Base-by-base conservation (phyloP, 2,329 filamentous ascomycete genomes). In the Parafenestella ontariensis region DNA sequence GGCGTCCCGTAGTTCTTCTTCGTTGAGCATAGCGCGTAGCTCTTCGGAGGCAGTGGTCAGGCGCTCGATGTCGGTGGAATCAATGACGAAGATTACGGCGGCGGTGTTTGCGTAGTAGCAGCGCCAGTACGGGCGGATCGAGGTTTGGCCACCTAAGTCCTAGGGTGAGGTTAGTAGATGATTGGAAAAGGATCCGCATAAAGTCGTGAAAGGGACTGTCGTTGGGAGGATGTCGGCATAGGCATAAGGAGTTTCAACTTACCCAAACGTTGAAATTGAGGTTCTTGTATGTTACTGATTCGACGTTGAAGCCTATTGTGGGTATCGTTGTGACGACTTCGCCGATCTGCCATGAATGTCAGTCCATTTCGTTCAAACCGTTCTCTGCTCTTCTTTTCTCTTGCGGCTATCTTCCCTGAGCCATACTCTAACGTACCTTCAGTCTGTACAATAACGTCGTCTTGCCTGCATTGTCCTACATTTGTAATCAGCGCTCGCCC, bases 31-130 rank as follows among this genome's bases (percentile, higher is more conserved):
- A 15, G 93, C 91, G 52, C 89, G 86, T 51, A 99, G 81, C 79
- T 99, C 95, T 74, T 98, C 95, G 2, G 92, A 88, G 3, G 95
- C 95, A 18, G 93, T 99, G 63, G 92, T 88, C 63, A 99, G 81
- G 61, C 95, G 90, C 72, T 98, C 94, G 72, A 98, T 96, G 83
- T 99, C 95, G 66, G 95, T 99, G 37, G 90, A 95, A 77, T 99
- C 95, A 73, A 99, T 94, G 58, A 99, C 95, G 81, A 99, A 99
- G 71, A 99, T 94, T 64, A 99, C 95, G 17, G 95, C 95, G 26
- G 95, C 94, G 0, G 95, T 99, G 81, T 99, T 98, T 74, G 93
- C 92, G 75, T 98, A 99, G 84, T 99, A 99, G 81, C 95, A 99
- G 76, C 95, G 87, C 95, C 95, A 99, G 82, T 99, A 99, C 1